phyloP scores from a whole-genome alignment of 1,139 yeast species.

The Ogataea hybrid region DNA sequence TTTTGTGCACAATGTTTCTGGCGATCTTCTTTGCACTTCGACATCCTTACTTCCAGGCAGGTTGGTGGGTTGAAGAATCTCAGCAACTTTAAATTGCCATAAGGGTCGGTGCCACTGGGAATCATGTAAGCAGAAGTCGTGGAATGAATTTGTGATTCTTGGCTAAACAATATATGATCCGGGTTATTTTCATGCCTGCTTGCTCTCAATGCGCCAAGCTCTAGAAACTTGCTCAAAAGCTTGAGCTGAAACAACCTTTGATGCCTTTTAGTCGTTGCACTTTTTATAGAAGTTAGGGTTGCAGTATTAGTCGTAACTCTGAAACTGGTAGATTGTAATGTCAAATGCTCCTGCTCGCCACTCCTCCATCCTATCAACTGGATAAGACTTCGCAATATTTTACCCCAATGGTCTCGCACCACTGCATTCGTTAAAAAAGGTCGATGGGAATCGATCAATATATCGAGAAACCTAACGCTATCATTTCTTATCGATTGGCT shows the following conservation, averaged over 20 bases:
- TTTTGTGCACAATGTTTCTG: too few species aligned
- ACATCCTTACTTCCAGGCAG: too few species aligned
- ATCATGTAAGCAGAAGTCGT: constrained; percentile 25
- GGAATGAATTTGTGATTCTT: constrained; percentile 21
- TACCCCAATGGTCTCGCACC: constrained; percentile 57
- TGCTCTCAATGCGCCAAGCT: constrained; percentile 10
- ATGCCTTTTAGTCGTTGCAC: constrained; percentile 13
- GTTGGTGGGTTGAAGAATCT: constrained; percentile 5
- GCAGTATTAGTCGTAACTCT: constrained; percentile 21
- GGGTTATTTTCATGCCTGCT: background rate
- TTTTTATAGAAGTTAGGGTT: constrained; percentile 13
- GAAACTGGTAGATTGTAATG: constrained; percentile 16
- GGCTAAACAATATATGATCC: constrained; percentile 7
- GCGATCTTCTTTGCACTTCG: too few species aligned
- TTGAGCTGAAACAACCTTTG: constrained; percentile 15
- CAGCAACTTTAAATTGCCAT: constrained; percentile 26
- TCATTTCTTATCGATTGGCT: constrained; percentile 69
- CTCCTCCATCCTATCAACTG: constrained; percentile 58
- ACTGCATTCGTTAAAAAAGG: constrained; percentile 43
- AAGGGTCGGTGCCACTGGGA: constrained; percentile 21
- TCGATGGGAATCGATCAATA: constrained; percentile 44
- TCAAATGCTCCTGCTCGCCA: constrained; percentile 26
- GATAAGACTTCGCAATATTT: constrained; percentile 55
- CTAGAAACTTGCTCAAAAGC: constrained; percentile 13
- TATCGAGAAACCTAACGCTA: constrained; percentile 60